Evolutionary conservation across 352 stramenopile species (phyloP).

Genomic region (Globisporangium canariense): DNA sequence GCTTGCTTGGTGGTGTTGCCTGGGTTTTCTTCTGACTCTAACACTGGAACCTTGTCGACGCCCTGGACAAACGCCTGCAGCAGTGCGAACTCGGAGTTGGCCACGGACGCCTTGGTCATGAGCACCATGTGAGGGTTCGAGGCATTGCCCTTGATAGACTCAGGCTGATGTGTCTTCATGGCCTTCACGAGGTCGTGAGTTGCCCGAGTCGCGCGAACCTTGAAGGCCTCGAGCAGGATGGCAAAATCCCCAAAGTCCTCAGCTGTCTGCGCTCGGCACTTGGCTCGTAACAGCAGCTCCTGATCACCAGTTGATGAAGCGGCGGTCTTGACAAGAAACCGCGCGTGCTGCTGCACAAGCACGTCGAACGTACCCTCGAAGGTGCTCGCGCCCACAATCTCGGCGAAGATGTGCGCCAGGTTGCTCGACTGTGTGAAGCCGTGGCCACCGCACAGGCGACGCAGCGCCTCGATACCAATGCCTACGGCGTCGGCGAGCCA

Average conservation of each 20-base stretch:
- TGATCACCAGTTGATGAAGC: conserved; percentile 18
- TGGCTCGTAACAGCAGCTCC: conserved; percentile 11
- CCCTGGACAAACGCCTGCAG: conserved; percentile 25
- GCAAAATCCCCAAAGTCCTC: conserved; percentile 25
- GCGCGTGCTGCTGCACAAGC: conserved; percentile 60
- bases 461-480: conserved; percentile 30
- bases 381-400: conserved; percentile 45
- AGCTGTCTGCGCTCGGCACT: conserved; percentile 15
- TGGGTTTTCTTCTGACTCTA: conserved; percentile 5
- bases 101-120: conserved; percentile 34
- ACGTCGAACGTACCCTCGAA: conserved; percentile 75
- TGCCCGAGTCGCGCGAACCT: conserved; percentile 22
- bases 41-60: conserved; percentile 21
- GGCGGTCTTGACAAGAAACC: conserved; percentile 48
- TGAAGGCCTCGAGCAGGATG: conserved; percentile 27
- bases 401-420: conserved; percentile 25
- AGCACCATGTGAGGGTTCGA: conserved; percentile 35
- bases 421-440: conserved; percentile 19
- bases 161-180: conserved; percentile 7
- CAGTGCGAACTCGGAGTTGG: conserved; percentile 31
- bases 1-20: conserved; percentile 2
- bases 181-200: conserved; percentile 18
- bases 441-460: conserved; percentile 27
- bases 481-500: conserved; percentile 32
- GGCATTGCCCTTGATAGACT: conserved; percentile 13